Evolutionary conservation across 1,284 basidiomycete species (phyloP).

Genomic region (Microstroma glucosiphilum): DNA sequence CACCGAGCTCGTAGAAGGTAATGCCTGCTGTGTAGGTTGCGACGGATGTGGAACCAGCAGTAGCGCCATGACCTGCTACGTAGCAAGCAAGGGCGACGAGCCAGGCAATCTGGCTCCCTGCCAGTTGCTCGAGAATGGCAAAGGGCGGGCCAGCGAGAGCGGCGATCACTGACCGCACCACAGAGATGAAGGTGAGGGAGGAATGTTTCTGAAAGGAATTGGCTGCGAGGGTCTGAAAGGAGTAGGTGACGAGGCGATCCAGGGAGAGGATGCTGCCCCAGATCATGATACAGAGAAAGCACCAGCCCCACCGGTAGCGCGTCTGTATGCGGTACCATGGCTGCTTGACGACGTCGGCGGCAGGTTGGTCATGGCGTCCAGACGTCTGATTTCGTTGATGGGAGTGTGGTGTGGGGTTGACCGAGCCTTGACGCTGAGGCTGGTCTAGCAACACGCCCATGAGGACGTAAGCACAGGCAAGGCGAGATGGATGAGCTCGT

Average conservation of each 20-base stretch:
- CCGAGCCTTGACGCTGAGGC: too few species aligned
- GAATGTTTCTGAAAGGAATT: constrained; percentile 17
- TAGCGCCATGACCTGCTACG: constrained; percentile 8
- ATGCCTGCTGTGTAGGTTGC: constrained; percentile 11
- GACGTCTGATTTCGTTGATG: too few species aligned
- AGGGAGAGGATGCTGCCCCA: constrained; percentile 18
- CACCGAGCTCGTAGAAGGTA: constrained; percentile 14
- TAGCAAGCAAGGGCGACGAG: constrained; percentile 10
- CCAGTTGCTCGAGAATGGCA: constrained; percentile 11
- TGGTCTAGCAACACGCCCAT: too few species aligned
- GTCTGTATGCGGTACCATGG: too few species aligned
- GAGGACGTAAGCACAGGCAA: too few species aligned
- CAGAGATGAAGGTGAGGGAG: constrained; percentile 9
- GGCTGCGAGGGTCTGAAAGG: constrained; percentile 19
- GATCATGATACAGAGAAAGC: background rate
- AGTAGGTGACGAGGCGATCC: constrained; percentile 16
- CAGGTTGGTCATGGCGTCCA: too few species aligned
- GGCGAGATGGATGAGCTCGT: too few species aligned
- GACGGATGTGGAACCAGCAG: constrained; percentile 6
- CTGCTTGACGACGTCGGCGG: too few species aligned
- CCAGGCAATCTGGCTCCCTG: constrained; percentile 12
- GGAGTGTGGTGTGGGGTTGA: too few species aligned
- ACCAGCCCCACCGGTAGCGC: too few species aligned
- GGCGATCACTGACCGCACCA: constrained; percentile 15
- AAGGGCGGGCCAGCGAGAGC: constrained; percentile 18